phyloP scores from a whole-genome alignment of 352 stramenopile species.

The Pythium dissotocum region DNA sequence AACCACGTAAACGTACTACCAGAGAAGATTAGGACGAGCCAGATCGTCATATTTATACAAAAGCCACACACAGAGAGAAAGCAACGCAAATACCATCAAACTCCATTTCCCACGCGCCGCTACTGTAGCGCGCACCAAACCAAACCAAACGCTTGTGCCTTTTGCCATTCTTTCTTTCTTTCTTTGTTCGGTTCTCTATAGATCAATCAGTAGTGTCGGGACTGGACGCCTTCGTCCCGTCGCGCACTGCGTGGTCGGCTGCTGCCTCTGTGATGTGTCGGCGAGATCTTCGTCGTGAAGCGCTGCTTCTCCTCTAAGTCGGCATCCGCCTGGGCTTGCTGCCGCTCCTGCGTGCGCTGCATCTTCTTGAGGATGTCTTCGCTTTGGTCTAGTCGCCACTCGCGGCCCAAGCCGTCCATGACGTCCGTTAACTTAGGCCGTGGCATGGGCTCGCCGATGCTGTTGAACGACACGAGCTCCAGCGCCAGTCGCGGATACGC shows the following conservation, averaged over 20 bases:
- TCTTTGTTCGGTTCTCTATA: background rate
- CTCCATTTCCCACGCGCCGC: background rate
- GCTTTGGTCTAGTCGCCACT: slow-evolving; percentile 20
- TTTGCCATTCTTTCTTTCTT: background rate
- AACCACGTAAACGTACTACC: slow-evolving; percentile 3
- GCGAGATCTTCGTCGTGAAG: background rate
- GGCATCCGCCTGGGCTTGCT: background rate
- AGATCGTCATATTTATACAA: slow-evolving; percentile 24
- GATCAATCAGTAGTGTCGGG: background rate
- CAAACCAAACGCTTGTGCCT: background rate
- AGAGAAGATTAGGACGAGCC: slow-evolving; percentile 11
- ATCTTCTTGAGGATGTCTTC: slow-evolving; percentile 4
- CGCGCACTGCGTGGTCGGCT: background rate
- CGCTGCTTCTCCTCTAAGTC: background rate
- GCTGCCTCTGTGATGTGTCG: background rate
- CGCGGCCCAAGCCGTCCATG: slow-evolving; percentile 18
- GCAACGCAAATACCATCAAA: slow-evolving; percentile 1
- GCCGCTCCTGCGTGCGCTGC: background rate
- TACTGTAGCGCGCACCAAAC: background rate
- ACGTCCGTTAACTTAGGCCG: slow-evolving; percentile 19
- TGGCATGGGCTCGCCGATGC: slow-evolving; percentile 21
- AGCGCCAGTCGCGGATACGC: slow-evolving; percentile 18
- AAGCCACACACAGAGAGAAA: background rate
- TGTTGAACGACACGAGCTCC: slow-evolving; percentile 20
- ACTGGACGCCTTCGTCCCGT: background rate